phyloP scores from a whole-genome alignment of 1,139 yeast species.

The Geotrichum cucujoidarum region DNA sequence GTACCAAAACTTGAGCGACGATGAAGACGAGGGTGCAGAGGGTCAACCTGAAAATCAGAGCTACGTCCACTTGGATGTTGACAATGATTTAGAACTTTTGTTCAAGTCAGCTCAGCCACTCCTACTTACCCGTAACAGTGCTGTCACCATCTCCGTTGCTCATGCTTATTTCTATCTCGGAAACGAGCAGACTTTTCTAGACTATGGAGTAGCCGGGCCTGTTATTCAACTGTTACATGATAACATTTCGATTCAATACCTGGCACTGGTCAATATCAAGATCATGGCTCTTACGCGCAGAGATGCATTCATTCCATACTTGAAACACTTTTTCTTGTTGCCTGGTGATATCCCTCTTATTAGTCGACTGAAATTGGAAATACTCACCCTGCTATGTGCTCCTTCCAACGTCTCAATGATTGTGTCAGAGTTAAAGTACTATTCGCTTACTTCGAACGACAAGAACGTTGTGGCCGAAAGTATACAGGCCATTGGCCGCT shows the following conservation, averaged over 20 bases:
- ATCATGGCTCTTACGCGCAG: slow-evolving; percentile 41
- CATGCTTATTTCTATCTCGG: slow-evolving; percentile 53
- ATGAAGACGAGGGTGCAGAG: slow-evolving; percentile 21
- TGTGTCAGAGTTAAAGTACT: slow-evolving; percentile 64
- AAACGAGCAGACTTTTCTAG: slow-evolving; percentile 47
- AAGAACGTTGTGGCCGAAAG: slow-evolving; percentile 48
- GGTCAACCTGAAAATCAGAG: not conserved
- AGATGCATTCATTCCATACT: slow-evolving; percentile 44
- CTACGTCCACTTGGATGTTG: slow-evolving; percentile 34
- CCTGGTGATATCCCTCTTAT: slow-evolving; percentile 51
- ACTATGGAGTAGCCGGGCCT: slow-evolving; percentile 47
- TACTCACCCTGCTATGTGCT: slow-evolving; percentile 55
- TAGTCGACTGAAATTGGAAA: slow-evolving; percentile 56
- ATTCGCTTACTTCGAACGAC: slow-evolving; percentile 45
- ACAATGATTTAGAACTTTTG: slow-evolving; percentile 55
- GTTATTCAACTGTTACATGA: slow-evolving; percentile 45
- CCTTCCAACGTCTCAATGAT: slow-evolving; percentile 50
- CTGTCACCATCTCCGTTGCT: slow-evolving; percentile 58
- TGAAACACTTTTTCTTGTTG: slow-evolving; percentile 52
- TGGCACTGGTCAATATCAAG: slow-evolving; percentile 35
- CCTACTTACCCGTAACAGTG: slow-evolving; percentile 50
- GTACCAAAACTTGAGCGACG: slow-evolving; percentile 20
- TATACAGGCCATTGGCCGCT: slow-evolving; percentile 53
- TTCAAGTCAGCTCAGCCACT: slow-evolving; percentile 45
- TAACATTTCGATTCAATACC: slow-evolving; percentile 32